Percentiles rank a stretch among this genome's conserved stretches.
Conservation (phyloP, 768 basidiomycete genomes). For the Rubroboletus satanas region DNA sequence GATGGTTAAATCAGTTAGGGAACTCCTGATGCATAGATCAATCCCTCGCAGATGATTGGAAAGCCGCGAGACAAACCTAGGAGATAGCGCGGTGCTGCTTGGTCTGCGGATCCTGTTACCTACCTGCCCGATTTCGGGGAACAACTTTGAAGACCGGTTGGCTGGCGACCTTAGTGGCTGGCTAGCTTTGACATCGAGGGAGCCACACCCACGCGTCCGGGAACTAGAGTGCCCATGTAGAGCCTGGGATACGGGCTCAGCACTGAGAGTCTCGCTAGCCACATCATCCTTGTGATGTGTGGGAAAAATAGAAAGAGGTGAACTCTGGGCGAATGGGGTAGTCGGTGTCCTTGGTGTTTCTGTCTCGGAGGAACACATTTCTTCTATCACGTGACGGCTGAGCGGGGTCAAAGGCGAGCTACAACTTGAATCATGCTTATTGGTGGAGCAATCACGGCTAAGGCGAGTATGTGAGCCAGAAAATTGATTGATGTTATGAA, state of each 20-base stretch:
- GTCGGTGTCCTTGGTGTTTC: background rate
- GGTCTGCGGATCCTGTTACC: background rate
- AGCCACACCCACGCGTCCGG: background rate
- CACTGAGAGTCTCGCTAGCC: background rate
- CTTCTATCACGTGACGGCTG: slow-evolving; percentile 17
- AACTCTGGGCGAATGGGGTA: background rate
- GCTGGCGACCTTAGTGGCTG: background rate
- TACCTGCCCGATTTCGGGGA: background rate
- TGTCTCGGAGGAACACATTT: slow-evolving; percentile 4
- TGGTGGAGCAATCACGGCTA: background rate
- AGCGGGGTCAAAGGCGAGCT: slow-evolving; percentile 19
- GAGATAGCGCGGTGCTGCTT: background rate
- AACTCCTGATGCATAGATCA: slow-evolving; percentile 4
- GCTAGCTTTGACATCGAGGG: background rate
- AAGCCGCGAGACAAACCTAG: slow-evolving; percentile 5
- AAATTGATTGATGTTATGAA: background rate
- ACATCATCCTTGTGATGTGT: background rate
- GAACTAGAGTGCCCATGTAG: background rate
- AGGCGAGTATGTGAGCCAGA: background rate
- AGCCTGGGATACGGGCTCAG: background rate
- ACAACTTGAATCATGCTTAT: background rate
- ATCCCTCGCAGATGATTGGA: background rate
- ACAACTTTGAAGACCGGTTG: background rate
- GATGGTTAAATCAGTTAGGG: background rate
- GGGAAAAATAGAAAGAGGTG: background rate